These are phyloP conservation scores for Microcyclospora tardicrescens DNA, from an alignment of 2,329 filamentous ascomycete species.

Conservation along the genomic window DNA sequence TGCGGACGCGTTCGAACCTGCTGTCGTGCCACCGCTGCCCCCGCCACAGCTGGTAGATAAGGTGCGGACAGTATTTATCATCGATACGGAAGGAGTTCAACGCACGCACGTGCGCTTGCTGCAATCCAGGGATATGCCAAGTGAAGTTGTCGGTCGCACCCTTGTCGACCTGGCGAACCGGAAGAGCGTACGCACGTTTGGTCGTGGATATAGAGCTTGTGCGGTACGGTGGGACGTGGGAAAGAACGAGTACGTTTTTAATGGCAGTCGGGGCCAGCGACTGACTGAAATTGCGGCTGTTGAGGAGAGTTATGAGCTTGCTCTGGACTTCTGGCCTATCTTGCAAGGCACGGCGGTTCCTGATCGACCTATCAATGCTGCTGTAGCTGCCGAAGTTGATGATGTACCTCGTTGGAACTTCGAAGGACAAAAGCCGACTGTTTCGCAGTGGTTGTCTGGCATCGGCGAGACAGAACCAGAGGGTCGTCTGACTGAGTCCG, in stretches of 20 bases:
- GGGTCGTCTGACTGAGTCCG: constrained; percentile 6
- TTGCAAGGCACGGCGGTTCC: not conserved
- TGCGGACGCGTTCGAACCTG: not conserved
- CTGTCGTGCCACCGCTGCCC: not conserved
- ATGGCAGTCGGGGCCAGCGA: constrained; percentile 10
- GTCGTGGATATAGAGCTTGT: constrained; percentile 8
- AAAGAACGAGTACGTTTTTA: constrained; percentile 11
- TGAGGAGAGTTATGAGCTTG: constrained; percentile 1
- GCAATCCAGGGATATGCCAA: not conserved
- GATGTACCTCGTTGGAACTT: constrained; percentile 5
- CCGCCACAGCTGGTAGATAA: constrained; percentile 1
- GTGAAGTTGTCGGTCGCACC: constrained; percentile 10
- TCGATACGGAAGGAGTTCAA: constrained; percentile 2
- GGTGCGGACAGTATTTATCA: constrained; percentile 4
- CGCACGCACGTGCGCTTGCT: constrained; percentile 4
- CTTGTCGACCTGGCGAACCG: constrained; percentile 3
- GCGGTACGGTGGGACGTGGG: constrained; percentile 7
- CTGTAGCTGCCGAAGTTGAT: constrained; percentile 3
- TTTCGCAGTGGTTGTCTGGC: constrained; percentile 15
- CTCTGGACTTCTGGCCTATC: not conserved
- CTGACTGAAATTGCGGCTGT: not conserved
- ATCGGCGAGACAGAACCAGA: constrained; percentile 11
- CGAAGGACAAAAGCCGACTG: constrained; percentile 4
- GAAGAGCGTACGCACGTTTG: constrained; percentile 2
- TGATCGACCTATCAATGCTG: not conserved